These are phyloP conservation scores for Rhizophagus clarus DNA, from an alignment of 192 early-diverging fungal genomes.

Conservation along the genomic window DNA sequence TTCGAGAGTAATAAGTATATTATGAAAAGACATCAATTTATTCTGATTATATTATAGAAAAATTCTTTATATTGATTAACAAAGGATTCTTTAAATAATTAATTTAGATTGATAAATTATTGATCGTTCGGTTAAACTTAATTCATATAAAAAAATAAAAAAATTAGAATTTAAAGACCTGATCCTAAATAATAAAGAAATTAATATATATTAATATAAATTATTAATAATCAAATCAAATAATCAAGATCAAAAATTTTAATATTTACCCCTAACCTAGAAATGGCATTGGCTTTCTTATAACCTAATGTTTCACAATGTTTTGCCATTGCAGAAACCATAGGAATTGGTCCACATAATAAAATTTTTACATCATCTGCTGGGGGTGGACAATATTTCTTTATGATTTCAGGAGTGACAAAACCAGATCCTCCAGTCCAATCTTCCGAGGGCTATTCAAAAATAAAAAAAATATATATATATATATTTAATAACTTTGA, in stretches of 20 bases:
- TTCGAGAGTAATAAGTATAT: no score
- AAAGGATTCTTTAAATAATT: no score
- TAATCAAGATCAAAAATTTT: no score
- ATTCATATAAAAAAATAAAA: neutral
- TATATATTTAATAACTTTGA: neutral
- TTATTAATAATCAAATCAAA: neutral
- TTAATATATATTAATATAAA: neutral
- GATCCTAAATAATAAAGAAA: slow-evolving; percentile 53
- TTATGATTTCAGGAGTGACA: slow-evolving; percentile 83
- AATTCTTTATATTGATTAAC: no score
- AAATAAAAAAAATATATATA: neutral
- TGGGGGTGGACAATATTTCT: slow-evolving; percentile 68
- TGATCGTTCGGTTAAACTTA: neutral
- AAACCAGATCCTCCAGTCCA: slow-evolving; percentile 90
- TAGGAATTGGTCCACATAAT: slow-evolving; percentile 89
- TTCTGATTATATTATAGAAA: no score
- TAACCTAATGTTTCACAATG: slow-evolving; percentile 75
- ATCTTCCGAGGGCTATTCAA: slow-evolving; percentile 53
- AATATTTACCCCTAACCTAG: slow-evolving; percentile 57
- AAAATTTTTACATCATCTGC: slow-evolving; percentile 84
- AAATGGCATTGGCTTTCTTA: slow-evolving; percentile 72
- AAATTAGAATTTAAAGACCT: slow-evolving; percentile 87
- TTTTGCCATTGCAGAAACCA: slow-evolving; percentile 82
- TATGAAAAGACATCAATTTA: no score
- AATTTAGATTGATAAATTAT: neutral